A percentile compares a stretch with the other conserved stretches of the same genome.
Conservation (phyloP, 2,329 filamentous ascomycete genomes). For the Alternaria dauci region DNA sequence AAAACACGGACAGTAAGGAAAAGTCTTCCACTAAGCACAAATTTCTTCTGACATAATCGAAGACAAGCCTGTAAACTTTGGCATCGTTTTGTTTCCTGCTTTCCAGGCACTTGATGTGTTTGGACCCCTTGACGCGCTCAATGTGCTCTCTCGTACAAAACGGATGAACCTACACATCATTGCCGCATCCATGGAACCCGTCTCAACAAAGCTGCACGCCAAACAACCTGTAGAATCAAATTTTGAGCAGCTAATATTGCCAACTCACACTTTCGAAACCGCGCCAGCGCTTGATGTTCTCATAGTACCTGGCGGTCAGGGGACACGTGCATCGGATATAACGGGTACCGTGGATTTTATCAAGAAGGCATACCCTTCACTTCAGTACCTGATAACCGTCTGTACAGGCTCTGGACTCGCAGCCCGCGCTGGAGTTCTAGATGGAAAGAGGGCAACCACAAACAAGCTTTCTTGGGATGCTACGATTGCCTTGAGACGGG, state of each 20-base stretch:
- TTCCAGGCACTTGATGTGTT: slow-evolving; percentile 40
- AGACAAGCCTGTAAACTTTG: no score
- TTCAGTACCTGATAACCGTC: slow-evolving; percentile 68
- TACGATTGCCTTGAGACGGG: slow-evolving; percentile 56
- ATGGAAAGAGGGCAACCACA: slow-evolving; percentile 57
- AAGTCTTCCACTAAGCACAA: no score
- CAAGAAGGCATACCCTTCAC: slow-evolving; percentile 54
- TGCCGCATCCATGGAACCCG: slow-evolving; percentile 40
- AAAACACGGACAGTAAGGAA: no score
- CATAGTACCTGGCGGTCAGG: slow-evolving; percentile 69
- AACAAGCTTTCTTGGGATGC: slow-evolving; percentile 55
- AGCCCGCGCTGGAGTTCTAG: slow-evolving; percentile 66
- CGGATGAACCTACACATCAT: slow-evolving; percentile 34
- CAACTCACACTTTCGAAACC: slow-evolving; percentile 63
- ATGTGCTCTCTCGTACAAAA: slow-evolving; percentile 32
- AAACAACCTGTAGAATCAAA: slow-evolving; percentile 41
- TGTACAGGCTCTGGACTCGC: slow-evolving; percentile 70
- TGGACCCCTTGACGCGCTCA: slow-evolving; percentile 57
- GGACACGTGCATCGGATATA: slow-evolving; percentile 47
- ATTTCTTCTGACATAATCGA: no score
- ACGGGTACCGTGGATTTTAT: slow-evolving; percentile 51
- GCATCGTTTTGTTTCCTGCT: slow-evolving; percentile 41
- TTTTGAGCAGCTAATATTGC: no score
- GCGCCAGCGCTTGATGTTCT: slow-evolving; percentile 66
- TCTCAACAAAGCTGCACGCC: slow-evolving; percentile 38